Evolutionary conservation across 331 rosid species (phyloP).

Genomic region (Rosa hybrid): DNA sequence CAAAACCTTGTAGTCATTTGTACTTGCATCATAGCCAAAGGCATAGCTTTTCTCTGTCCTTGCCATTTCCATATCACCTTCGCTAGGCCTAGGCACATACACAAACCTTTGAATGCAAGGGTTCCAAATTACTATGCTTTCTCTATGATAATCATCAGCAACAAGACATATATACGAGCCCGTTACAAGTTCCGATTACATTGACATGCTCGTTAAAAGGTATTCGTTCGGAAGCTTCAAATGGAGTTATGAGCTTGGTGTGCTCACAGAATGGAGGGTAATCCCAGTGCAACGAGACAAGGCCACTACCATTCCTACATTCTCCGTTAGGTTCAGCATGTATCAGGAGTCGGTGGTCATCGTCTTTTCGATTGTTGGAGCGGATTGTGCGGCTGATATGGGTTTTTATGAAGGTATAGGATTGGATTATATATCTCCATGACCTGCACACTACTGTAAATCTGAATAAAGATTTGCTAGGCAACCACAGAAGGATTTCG

Average conservation of each 20-base stretch:
- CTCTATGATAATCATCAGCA: neutral
- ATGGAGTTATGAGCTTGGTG: neutral
- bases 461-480: neutral
- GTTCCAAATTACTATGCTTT: neutral
- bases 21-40: neutral
- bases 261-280: neutral
- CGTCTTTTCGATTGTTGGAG: neutral
- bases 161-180: neutral
- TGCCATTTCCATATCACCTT: neutral
- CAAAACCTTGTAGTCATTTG: neutral
- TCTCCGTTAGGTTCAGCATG: no score
- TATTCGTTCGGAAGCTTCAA: no score
- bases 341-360: no score
- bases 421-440: neutral
- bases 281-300: neutral
- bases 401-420: neutral
- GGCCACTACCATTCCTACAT: no score
- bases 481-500: neutral
- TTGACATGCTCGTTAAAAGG: neutral
- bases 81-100: neutral
- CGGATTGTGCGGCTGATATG: neutral
- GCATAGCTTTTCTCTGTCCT: no score
- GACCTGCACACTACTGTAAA: neutral
- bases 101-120: neutral
- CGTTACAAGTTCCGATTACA: neutral